These are phyloP conservation scores for Pythium coloratum DNA, from an alignment of 352 stramenopile genomes.

Conservation along the genomic window DNA sequence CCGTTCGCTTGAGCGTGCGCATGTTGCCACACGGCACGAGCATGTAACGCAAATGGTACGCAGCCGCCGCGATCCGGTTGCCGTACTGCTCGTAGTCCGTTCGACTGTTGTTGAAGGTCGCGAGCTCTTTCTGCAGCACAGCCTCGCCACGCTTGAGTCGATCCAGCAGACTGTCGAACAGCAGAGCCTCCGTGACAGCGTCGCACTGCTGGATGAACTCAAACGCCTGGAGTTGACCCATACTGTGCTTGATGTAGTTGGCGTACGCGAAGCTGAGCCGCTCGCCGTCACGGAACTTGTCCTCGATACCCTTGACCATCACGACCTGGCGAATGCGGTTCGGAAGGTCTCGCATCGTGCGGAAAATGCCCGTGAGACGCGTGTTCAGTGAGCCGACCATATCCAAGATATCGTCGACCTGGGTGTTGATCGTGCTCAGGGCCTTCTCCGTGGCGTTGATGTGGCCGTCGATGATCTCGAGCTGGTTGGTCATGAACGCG, in stretches of 20 bases:
- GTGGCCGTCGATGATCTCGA: conserved; percentile 16
- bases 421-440: conserved; percentile 1
- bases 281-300: conserved; percentile 13
- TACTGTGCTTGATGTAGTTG: conserved; percentile 25
- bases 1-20: conserved; percentile 1
- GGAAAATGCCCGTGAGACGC: conserved; percentile 2
- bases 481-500: conserved; percentile 15
- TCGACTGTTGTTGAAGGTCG: conserved; percentile 14
- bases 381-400: conserved; percentile 2
- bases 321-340: conserved; percentile 16
- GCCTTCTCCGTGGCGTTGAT: conserved; percentile 1
- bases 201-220: conserved; percentile 20
- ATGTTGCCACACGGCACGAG: conserved; percentile 17
- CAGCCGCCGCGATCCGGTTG: conserved; percentile 1
- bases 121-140: conserved; percentile 10
- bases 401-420: conserved; percentile 11
- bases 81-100: conserved; percentile 18
- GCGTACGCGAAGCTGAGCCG: conserved; percentile 18
- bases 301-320: conserved; percentile 11
- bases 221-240: conserved; percentile 19
- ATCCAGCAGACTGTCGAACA: conserved; percentile 15
- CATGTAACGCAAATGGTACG: conserved; percentile 18
- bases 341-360: conserved; percentile 7
- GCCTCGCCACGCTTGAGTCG: conserved; percentile 5
- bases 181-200: not conserved